These are phyloP conservation scores for Phaeoacremonium minimum DNA, from an alignment of 2,329 filamentous ascomycete genomes.

Conservation along the genomic window DNA sequence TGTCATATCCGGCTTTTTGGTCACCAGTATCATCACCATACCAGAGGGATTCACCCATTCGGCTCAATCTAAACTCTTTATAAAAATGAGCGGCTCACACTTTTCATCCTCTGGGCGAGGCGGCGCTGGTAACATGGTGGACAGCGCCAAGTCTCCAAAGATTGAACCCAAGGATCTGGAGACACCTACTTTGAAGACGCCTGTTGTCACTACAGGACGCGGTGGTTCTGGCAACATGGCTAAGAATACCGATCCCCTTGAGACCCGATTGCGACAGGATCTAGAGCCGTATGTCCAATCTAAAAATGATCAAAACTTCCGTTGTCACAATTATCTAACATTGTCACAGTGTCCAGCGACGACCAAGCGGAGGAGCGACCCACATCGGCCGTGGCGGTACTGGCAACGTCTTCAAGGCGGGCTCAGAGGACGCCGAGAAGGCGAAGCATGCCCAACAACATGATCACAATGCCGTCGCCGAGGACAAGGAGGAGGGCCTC, in stretches of 20 bases:
- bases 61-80: no score
- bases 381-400: conserved; percentile 73
- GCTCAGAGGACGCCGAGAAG: conserved; percentile 32
- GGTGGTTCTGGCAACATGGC: conserved; percentile 89
- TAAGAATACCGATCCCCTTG: conserved; percentile 62
- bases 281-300: conserved; percentile 67
- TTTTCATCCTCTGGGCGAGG: conserved; percentile 69
- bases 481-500: conserved; percentile 21
- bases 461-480: conserved; percentile 21
- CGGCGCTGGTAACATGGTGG: conserved; percentile 71
- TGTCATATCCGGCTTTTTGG: no score
- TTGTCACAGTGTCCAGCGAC: conserved; percentile 49
- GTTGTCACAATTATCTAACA: no score
- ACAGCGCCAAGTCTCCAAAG: conserved; percentile 39
- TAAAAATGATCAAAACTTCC: no score
- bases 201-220: conserved; percentile 85
- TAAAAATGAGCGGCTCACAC: conserved; percentile 29
- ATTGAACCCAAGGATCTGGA: conserved; percentile 61
- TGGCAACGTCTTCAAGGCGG: conserved; percentile 61
- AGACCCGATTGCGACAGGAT: conserved; percentile 79
- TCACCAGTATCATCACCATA: no score
- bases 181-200: conserved; percentile 77
- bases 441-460: conserved; percentile 17
- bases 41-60: no score
- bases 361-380: conserved; percentile 52